Percentiles rank a stretch among this genome's conserved stretches.
Conservation (phyloP, 176 grass and related monocot species). For the Otatea glauca region DNA sequence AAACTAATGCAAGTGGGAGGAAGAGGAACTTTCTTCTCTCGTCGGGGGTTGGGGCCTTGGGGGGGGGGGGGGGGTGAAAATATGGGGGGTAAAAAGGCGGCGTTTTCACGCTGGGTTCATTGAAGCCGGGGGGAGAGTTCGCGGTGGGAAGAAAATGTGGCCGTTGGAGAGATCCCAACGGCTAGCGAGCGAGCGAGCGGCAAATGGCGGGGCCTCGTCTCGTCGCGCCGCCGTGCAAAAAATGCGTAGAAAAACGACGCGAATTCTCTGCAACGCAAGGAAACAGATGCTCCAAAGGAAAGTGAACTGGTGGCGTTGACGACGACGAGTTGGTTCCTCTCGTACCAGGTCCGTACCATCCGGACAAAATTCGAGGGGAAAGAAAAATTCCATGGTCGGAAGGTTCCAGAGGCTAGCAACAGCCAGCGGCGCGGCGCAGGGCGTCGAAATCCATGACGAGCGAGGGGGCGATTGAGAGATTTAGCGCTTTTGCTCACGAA, state of each 20-base stretch:
- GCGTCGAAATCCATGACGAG: background rate
- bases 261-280: background rate
- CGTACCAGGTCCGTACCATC: background rate
- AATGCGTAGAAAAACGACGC: background rate
- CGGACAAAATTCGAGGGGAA: background rate
- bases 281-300: background rate
- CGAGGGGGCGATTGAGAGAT: background rate
- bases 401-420: conserved; percentile 40
- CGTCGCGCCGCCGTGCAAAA: background rate
- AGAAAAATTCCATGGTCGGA: background rate
- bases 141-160: conserved; percentile 17
- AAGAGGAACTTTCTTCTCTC: background rate
- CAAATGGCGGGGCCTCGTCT: conserved; percentile 52
- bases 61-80: background rate
- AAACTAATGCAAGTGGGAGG: conserved; percentile 36
- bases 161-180: conserved; percentile 60
- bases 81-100: conserved; percentile 19
- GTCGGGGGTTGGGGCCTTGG: too few species aligned
- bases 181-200: conserved; percentile 45
- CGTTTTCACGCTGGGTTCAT: conserved; percentile 13
- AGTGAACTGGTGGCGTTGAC: background rate
- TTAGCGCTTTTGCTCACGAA: conserved; percentile 12
- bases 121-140: conserved; percentile 17
- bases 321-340: conserved; percentile 2
- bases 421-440: background rate